Base-by-base conservation (phyloP, 2,329 filamentous ascomycete species). In the Neofusicoccum laricinum region DNA sequence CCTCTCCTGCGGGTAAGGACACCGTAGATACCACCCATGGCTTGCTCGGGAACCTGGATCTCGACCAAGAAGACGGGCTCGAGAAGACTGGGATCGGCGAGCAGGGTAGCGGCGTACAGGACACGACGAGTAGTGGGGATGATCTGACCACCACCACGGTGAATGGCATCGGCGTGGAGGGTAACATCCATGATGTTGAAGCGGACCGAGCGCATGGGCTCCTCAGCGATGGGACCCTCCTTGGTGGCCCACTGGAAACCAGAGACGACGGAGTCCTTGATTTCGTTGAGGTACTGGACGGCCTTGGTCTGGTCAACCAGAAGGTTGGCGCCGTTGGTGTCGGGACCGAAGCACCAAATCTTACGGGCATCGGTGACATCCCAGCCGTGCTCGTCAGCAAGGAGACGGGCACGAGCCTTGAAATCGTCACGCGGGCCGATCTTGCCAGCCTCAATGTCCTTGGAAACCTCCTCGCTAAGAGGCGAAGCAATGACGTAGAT, bases 161-260 rank as follows among this genome's bases (percentile, higher is more conserved):
- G 95, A 75, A 99, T 99, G 76, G 95, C 93, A 90, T 99, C 95
- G 77, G 95, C 93, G 87, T 99, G 95, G 69, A 99, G 92, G 75
- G 95, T 99, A 74, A 99, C 95, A 91, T 99, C 95, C 79, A 97
- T 89, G 81, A 99, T 90, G 90, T 99, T 99, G 88, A 96, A 99
- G 85, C 95, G 92, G 82, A 96, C 82, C 72, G 90, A 90, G 80
- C 95, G 92, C 93, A 99, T 94, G 75, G 95, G 95, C 89, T 99
- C 95, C 85, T 99, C 95, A 74, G 91, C 93, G 78, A 99, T 84
- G 76, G 95, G 95, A 86, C 95, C 95, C 88, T 99, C 95, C 79
- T 94, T 90, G 75, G 92, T 92, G 72, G 95, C 95, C 95, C 95
- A 99, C 84, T 99, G 95, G 93, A 99, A 99, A 89, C 95, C 95